A percentile compares a stretch with the other conserved stretches of the same genome.
Evolutionary conservation across 805 yeast species (phyloP).

Genomic region (Wickerhamomyces tratensis): DNA sequence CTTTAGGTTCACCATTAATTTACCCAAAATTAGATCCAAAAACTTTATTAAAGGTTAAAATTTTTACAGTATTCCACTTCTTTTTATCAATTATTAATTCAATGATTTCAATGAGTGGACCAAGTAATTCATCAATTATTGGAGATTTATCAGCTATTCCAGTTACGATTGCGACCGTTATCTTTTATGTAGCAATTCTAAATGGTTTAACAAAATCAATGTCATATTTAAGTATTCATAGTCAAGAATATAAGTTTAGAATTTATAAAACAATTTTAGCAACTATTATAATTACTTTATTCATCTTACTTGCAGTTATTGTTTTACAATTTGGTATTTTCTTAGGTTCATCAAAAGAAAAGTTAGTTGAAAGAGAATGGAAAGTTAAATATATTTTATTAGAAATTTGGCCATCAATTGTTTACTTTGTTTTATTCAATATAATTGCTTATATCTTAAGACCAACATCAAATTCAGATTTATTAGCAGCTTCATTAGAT

Average conservation of each 20-base stretch:
- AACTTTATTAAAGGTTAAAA: constrained; percentile 56
- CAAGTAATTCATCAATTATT: constrained; percentile 37
- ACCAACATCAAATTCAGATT: constrained; percentile 84
- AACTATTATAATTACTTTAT: constrained; percentile 56
- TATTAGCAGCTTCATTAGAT: constrained; percentile 88
- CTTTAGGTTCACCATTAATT: constrained; percentile 87
- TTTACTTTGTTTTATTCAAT: constrained; percentile 70
- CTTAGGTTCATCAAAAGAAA: constrained; percentile 56
- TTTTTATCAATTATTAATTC: constrained; percentile 40
- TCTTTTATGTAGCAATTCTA: constrained; percentile 64
- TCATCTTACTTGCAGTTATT: constrained; percentile 57
- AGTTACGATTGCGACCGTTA: constrained; percentile 49
- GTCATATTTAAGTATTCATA: constrained; percentile 59
- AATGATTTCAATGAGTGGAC: constrained; percentile 16
- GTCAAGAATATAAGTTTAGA: constrained; percentile 76
- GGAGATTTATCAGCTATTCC: constrained; percentile 37
- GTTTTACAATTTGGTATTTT: constrained; percentile 52
- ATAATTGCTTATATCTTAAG: constrained; percentile 84
- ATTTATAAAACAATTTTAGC: constrained; percentile 70
- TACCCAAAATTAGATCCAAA: constrained; percentile 65
- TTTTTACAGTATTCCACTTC: constrained; percentile 44
- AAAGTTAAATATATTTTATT: constrained; percentile 71
- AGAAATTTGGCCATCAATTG: constrained; percentile 87
- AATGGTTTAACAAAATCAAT: constrained; percentile 63
- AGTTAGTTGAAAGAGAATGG: constrained; percentile 77